Base-by-base conservation (phyloP, 2,329 filamentous ascomycete species). In the Phaeosphaeriaceae sp. region DNA sequence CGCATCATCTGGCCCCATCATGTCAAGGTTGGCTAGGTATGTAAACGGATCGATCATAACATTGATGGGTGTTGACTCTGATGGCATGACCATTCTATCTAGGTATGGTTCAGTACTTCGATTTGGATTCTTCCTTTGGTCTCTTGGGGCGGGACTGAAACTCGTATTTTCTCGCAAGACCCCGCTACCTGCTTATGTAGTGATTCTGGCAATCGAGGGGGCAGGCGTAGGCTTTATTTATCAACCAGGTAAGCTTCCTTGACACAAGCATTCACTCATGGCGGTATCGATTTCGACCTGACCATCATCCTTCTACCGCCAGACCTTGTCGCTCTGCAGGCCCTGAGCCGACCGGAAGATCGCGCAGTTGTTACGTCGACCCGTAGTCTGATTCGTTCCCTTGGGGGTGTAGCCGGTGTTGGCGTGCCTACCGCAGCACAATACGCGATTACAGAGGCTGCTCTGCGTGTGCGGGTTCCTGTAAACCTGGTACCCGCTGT, bases 281-380 rank as follows among this genome's bases (percentile, higher is more conserved):
- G n/a, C n/a, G n/a, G n/a, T n/a, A n/a, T n/a, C n/a, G n/a, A n/a
- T n/a, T n/a, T n/a, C n/a, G n/a, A n/a, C n/a, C n/a, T n/a, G n/a
- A n/a, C n/a, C n/a, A 18, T 30, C 26, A 8, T 41, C 13, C 28
- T 29, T 6, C 38, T 29, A 13, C 5, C 38, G 54, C 61, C 61
- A n/a, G n/a, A n/a, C n/a, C 35, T 50, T 46, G 64, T 71, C n/a
- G 66, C 58, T 2, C 28, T 70, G 7, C 61, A 69, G 29, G 63
- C 67, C 11, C 39, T 63, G 3, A 63, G 58, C 7, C 29, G 40
- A 6, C 35, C 39, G 7, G 38, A 54, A 20, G 60, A 68, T 39
- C 63, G 67, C n/a, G 67, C 67, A 8, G 66, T 67, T 12, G 58
- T 59, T 2, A 68, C 64, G 9, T 62, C 58, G 2, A 60, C 60